phyloP scores from a whole-genome alignment of 2,329 filamentous ascomycete genomes.

The Penicillium griseofulvum region DNA sequence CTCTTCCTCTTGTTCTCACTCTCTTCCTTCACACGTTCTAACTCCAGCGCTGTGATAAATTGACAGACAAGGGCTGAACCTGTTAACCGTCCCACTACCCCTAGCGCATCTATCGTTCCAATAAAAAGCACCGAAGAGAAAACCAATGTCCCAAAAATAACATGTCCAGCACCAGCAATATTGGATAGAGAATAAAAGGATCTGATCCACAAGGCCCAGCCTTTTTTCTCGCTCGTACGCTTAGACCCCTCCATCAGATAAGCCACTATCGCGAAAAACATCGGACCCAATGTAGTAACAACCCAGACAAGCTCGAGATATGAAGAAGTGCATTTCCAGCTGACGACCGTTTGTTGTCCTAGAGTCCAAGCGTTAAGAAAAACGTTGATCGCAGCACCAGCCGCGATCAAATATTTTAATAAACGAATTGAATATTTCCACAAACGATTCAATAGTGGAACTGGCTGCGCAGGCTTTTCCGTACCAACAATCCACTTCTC shows the following conservation, averaged over 20 bases:
- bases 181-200: not conserved
- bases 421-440: not conserved
- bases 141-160: not conserved
- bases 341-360: not conserved
- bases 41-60: not conserved
- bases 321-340: not conserved
- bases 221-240: not conserved
- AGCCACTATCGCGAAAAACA: not conserved
- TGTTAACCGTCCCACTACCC: not conserved
- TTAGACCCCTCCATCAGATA: not conserved
- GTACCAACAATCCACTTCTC: not conserved
- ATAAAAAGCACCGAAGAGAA: not conserved
- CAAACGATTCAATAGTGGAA: not conserved
- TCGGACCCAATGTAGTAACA: not conserved
- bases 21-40: not conserved
- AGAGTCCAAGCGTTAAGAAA: not conserved
- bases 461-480: not conserved
- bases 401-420: not conserved
- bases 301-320: not conserved
- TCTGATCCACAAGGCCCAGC: not conserved
- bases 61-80: not conserved
- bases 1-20: not conserved
- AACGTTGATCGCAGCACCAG: not conserved
- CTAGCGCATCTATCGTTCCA: not conserved
- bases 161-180: not conserved